Evolutionary conservation across 129 eudicot genomes (phyloP), one percentile per base, ranked within the genome.

Genomic region (Ambrosia artemisiifolia): DNA sequence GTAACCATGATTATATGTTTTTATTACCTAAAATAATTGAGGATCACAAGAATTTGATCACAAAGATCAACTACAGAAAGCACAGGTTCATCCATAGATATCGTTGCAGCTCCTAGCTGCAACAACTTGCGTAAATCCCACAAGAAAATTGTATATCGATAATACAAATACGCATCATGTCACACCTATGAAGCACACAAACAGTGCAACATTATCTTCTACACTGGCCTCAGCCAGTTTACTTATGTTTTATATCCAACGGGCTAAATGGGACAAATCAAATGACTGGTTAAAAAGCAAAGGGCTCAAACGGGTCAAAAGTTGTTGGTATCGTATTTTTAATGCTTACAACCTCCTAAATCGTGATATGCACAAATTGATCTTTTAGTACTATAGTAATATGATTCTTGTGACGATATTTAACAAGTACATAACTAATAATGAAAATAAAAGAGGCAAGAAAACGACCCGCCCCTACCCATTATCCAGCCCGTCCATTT

Each of bases 11-110:
- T 50, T 70, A 49, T 28, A 61, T 14, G n/a, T 78, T 19, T 51
- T 51, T 42, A 47, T 24, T 82, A 87, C 93, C 89, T 81, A 75
- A 87, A 87, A 80, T 74, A 65, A 71, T 87, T 87, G 54, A 87
- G 85, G 61, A 87, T 81, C 83, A 82, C 87, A 46, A 87, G 89
- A 44, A 87, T 84, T 73, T 87, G 93, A 84, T 87, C 87, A 46
- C 89, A 62, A 72, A 79, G 80, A 63, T 87, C 87, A 63, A 84
- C 93, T 44, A 71, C 75, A 73, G 85, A 70, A 46, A 78, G 85
- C 77, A 77, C 82, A n/a, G 84, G 75, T 10, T 79, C 85, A 77
- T 82, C 82, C 0, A 24, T 55, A 82, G 69, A 67, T 73, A 82
- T 79, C 16, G 87, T 63, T 71, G 82, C 80, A 40, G 93, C 93